Evolutionary conservation across 305 asterid genomes (phyloP), one percentile per base, ranked within the genome.

Genomic region (Plantago coronopus): DNA sequence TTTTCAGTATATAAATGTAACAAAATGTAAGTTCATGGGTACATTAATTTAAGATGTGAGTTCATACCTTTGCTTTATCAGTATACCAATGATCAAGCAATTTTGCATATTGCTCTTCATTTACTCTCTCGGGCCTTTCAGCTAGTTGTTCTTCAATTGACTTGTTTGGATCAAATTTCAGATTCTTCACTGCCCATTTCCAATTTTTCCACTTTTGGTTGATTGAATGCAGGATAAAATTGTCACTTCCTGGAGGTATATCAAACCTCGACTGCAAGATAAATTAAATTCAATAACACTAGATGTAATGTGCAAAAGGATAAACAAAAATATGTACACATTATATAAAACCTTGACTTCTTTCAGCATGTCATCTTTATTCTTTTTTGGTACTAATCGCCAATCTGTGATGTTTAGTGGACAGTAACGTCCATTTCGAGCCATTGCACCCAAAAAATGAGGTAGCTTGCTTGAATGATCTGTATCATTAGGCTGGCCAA

Each of bases 361-460:
- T 15, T 16, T 27, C 8, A 54, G 17, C 56, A 50, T 50, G 13
- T 50, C 56, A 10, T 21, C 12, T n/a, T 54, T 54, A 18, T 54
- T 23, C 2, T 13, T 23, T 2, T n/a, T 1, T 0, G 59, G 59
- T 20, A 54, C 29, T 19, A 27, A 4, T 23, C 44, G 22, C 59
- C 59, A 54, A 16, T 54, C 59, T n/a, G 7, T 54, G 14, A 25
- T 25, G 9, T 54, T 11, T 9, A 54, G 38, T 2, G 59, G 59
- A 16, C 44, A 54, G 7, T 27, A 29, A 8, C 43, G 17, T 17
- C 22, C 59, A 29, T 54, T 54, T 16, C 59, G 16, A 16, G 59
- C 44, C 29, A 54, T 54, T 27, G 59, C n/a, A 29, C 59, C 59
- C 13, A 54, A 23, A 27, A 54, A 54, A 54, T 29, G 44, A 27